A percentile compares a stretch with the other conserved stretches of the same genome.
These are phyloP conservation scores for Nothophoma quercina DNA, from an alignment of 2,329 filamentous ascomycete species.

Conservation along the genomic window DNA sequence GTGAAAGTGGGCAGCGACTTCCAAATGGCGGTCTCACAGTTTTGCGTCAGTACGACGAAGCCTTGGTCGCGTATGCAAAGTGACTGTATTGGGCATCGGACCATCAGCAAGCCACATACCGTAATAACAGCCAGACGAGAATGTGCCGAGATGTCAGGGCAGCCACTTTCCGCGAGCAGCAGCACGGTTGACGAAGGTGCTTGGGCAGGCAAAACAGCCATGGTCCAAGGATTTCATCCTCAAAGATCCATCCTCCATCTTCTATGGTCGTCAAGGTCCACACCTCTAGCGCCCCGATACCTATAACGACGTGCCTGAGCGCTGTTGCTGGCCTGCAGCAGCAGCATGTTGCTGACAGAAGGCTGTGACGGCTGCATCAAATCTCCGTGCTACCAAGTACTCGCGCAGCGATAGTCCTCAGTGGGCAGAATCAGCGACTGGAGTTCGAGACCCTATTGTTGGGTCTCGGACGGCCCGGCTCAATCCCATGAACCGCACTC, in stretches of 20 bases:
- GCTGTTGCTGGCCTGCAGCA: background rate
- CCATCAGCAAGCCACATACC: background rate
- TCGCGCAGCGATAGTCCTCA: background rate
- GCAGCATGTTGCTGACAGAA: background rate
- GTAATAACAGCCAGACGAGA: background rate
- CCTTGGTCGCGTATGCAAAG: background rate
- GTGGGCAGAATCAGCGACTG: background rate
- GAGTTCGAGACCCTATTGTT: background rate
- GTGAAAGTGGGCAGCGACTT: constrained; percentile 1
- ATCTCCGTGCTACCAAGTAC: background rate
- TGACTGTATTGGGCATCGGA: background rate
- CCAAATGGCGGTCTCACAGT: constrained; percentile 8
- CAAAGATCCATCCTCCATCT: background rate
- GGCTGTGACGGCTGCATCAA: background rate
- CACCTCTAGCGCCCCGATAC: too few species aligned
- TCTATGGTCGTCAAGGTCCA: background rate
- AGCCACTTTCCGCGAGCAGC: background rate
- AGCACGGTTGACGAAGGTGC: background rate
- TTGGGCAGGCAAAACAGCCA: background rate
- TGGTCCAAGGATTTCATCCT: background rate
- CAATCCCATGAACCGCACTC: background rate
- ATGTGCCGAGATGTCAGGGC: constrained; percentile 2
- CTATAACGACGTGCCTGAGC: background rate
- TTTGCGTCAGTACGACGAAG: constrained; percentile 3
- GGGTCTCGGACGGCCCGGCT: background rate